These are phyloP conservation scores for Phaeosphaeria sp. DNA, from an alignment of 2,329 filamentous ascomycete genomes.

Conservation along the genomic window DNA sequence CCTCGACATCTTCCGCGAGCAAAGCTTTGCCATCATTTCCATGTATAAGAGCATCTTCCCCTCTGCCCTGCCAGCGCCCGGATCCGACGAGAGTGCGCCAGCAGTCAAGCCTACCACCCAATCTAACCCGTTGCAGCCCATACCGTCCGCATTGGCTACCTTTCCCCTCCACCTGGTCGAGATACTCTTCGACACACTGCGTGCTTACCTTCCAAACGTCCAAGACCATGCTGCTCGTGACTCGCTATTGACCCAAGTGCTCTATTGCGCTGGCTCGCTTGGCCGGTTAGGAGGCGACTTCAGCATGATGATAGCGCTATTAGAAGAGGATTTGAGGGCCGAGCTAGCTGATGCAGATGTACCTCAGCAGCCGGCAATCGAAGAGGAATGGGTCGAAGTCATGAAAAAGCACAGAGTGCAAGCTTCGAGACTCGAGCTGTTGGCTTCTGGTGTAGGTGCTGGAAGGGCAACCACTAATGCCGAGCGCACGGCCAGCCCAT, in stretches of 20 bases:
- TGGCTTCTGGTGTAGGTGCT: constrained; percentile 52
- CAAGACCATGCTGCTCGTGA: constrained; percentile 81
- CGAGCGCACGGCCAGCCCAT: background rate
- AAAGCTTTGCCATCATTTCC: constrained; percentile 93
- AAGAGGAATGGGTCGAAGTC: constrained; percentile 82
- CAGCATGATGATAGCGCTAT: constrained; percentile 77
- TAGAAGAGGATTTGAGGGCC: constrained; percentile 54
- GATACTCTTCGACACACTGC: constrained; percentile 78
- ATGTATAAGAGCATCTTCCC: constrained; percentile 93
- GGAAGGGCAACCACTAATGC: constrained; percentile 21
- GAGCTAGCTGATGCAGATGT: constrained; percentile 48
- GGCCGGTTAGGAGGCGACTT: constrained; percentile 93
- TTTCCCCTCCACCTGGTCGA: constrained; percentile 85
- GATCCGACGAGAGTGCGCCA: constrained; percentile 32
- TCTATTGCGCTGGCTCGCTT: constrained; percentile 91
- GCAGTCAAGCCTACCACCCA: constrained; percentile 27
- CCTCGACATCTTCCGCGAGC: constrained; percentile 96
- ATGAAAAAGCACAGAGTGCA: constrained; percentile 87
- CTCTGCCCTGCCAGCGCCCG: constrained; percentile 56
- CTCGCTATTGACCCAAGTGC: constrained; percentile 86
- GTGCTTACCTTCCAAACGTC: constrained; percentile 79
- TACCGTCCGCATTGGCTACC: constrained; percentile 79
- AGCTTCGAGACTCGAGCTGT: constrained; percentile 74
- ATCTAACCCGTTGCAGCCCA: constrained; percentile 54
- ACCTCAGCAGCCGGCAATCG: constrained; percentile 48